phyloP scores from a whole-genome alignment of 2,329 filamentous ascomycete species.

The Clarireedia homoeocarpa region DNA sequence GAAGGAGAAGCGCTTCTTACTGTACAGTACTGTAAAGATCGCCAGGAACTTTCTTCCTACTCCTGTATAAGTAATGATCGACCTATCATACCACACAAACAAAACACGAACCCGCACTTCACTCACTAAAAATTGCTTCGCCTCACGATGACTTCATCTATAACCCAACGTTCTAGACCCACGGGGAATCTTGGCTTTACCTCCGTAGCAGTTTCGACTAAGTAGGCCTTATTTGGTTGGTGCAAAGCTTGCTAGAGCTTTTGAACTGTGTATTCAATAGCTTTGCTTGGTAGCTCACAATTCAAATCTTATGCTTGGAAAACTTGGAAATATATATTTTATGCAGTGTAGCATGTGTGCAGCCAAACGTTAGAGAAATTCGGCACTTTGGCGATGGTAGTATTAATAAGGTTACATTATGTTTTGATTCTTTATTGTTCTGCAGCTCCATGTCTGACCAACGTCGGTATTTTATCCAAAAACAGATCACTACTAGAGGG shows the following conservation, averaged over 20 bases:
- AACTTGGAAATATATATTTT: too few relatives aligned
- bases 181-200: background rate
- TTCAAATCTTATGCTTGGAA: too few relatives aligned
- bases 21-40: background rate
- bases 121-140: background rate
- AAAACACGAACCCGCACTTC: too few relatives aligned
- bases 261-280: too few relatives aligned
- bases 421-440: background rate
- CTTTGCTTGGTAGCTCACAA: too few relatives aligned
- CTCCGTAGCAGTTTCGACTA: background rate
- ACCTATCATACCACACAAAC: background rate
- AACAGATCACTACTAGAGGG: background rate
- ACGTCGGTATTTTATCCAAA: conserved; percentile 1
- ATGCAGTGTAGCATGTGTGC: too few relatives aligned
- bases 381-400: too few relatives aligned
- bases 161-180: background rate
- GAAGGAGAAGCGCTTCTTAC: background rate
- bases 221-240: background rate
- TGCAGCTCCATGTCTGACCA: background rate
- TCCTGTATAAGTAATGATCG: background rate
- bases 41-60: background rate
- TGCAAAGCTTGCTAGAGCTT: too few relatives aligned
- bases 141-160: background rate
- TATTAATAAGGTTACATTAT: background rate
- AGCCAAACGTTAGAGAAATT: too few relatives aligned